These are phyloP conservation scores for Rhynchosporium secalis DNA, from an alignment of 2,329 filamentous ascomycete genomes.

Conservation along the genomic window DNA sequence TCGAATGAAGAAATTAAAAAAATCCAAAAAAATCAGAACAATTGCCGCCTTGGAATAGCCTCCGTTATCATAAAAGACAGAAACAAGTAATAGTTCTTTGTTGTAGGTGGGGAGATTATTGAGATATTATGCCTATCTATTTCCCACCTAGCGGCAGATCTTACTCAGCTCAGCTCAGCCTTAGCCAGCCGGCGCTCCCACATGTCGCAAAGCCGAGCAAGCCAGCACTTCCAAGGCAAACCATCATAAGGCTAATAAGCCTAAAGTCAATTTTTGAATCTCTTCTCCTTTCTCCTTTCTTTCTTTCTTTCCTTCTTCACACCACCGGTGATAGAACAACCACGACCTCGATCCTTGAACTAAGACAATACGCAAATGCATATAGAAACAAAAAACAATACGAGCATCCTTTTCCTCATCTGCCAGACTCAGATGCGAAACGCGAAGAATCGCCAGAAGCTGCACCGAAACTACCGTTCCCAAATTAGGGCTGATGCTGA, in stretches of 20 bases:
- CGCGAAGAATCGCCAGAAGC: conserved; percentile 37
- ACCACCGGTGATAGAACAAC: conserved; percentile 31
- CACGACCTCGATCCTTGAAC: conserved; percentile 8
- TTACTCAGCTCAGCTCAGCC: no score
- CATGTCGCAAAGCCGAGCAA: no score
- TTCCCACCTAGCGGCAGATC: no score
- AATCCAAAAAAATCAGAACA: no score
- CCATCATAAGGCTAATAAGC: background rate
- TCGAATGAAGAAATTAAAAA: no score
- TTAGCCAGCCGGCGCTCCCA: no score
- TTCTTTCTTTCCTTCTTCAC: conserved; percentile 21
- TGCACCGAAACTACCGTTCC: conserved; percentile 39
- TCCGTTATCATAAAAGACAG: no score
- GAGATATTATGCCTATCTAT: no score
- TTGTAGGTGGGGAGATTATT: no score
- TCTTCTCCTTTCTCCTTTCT: conserved; percentile 20
- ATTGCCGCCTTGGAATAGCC: no score
- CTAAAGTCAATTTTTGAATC: background rate
- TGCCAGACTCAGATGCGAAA: conserved; percentile 38
- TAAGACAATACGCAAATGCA: conserved; percentile 37
- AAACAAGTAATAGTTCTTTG: no score
- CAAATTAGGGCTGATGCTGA: conserved; percentile 39
- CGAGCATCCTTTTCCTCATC: conserved; percentile 25
- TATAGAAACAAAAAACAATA: conserved; percentile 36
- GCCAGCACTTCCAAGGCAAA: no score